phyloP scores from a whole-genome alignment of 2,329 filamentous ascomycete species.

The Emergomyces orientalis region DNA sequence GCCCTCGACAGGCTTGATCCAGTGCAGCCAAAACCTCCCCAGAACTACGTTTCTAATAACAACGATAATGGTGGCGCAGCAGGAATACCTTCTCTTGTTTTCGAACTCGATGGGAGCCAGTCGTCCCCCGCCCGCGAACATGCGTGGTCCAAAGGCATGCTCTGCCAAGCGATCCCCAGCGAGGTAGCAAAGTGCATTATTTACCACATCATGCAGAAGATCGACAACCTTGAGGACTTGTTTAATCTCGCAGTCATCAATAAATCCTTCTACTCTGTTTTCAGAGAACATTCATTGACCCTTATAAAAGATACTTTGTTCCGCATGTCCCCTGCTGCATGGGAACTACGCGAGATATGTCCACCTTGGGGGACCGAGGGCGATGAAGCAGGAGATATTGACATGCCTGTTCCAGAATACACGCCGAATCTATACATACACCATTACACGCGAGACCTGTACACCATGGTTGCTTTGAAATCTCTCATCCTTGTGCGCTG shows the following conservation, averaged over 20 bases:
- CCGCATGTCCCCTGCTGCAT: conserved; percentile 49
- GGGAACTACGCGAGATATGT: conserved; percentile 52
- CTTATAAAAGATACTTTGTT: conserved; percentile 45
- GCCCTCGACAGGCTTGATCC: conserved; percentile 2
- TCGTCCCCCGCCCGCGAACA: neutral
- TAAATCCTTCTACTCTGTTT: conserved; percentile 48
- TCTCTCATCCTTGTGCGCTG: conserved; percentile 48
- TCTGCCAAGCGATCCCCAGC: conserved; percentile 9
- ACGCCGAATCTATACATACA: conserved; percentile 45
- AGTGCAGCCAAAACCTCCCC: neutral
- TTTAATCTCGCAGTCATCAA: conserved; percentile 47
- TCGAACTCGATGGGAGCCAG: neutral
- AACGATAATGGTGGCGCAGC: neutral
- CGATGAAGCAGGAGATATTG: conserved; percentile 35
- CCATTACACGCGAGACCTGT: conserved; percentile 44
- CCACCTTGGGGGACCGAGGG: conserved; percentile 41
- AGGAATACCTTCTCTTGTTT: neutral
- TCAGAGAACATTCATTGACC: conserved; percentile 47
- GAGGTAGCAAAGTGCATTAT: conserved; percentile 43
- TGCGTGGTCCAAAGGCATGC: conserved; percentile 4
- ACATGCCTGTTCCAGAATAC: conserved; percentile 44
- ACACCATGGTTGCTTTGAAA: conserved; percentile 47
- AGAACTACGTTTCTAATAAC: neutral
- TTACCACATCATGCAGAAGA: conserved; percentile 41
- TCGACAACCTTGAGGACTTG: conserved; percentile 45